A percentile compares a stretch with the other conserved stretches of the same genome.
phyloP scores from a whole-genome alignment of 345 rosid species.

The Leavenworthia alabamica region DNA sequence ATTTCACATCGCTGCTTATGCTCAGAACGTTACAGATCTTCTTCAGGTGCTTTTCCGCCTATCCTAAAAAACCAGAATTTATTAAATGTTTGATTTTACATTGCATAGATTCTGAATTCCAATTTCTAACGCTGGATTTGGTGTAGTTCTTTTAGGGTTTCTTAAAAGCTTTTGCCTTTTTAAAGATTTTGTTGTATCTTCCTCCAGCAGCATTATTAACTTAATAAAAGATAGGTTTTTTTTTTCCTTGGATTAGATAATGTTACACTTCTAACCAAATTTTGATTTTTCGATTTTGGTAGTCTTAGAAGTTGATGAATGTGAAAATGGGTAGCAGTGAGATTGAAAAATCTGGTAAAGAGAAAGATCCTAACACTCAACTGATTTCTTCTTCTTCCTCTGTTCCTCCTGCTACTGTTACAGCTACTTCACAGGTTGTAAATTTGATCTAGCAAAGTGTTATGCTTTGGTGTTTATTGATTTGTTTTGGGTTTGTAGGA shows the following conservation, averaged over 20 bases:
- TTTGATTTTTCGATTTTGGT: neutral
- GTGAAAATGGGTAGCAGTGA: conserved; percentile 66
- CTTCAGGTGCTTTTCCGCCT: too few species aligned
- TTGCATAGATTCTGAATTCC: neutral
- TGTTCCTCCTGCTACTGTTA: conserved; percentile 27
- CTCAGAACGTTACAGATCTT: too few species aligned
- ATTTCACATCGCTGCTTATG: neutral
- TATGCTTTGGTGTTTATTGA: conserved; percentile 3
- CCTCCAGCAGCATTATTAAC: conserved; percentile 6
- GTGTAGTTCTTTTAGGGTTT: neutral
- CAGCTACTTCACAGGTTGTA: conserved; percentile 50
- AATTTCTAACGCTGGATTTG: neutral
- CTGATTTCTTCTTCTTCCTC: conserved; percentile 34
- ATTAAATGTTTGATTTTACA: too few species aligned
- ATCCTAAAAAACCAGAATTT: too few species aligned
- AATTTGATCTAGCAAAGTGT: neutral
- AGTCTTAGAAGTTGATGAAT: conserved; percentile 18
- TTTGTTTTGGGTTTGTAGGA: conserved; percentile 43
- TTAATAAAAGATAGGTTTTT: neutral
- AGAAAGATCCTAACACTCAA: conserved; percentile 55
- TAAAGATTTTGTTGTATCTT: neutral
- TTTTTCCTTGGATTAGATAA: neutral
- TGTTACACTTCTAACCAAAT: too few species aligned
- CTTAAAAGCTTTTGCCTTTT: too few species aligned
- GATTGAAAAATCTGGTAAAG: conserved; percentile 55